Evolutionary conservation across 257 asterid species (phyloP).

Genomic region (Primulina tabacum): DNA sequence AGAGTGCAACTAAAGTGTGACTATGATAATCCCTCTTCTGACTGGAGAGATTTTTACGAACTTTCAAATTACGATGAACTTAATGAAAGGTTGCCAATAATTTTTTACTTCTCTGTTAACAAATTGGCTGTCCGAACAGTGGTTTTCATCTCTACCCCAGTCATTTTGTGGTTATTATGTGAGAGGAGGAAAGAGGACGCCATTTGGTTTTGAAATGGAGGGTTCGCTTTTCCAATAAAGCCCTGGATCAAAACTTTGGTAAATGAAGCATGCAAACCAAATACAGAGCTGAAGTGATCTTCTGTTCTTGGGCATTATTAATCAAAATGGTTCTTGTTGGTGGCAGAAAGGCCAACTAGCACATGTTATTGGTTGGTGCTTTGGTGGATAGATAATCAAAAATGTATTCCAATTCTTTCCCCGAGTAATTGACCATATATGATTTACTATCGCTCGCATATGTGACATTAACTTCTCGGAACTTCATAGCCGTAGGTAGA

Average conservation of each 20-base stretch:
- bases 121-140: background rate
- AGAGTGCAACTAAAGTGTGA: background rate
- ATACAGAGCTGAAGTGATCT: background rate
- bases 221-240: background rate
- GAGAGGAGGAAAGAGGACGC: background rate
- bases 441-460: background rate
- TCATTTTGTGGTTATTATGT: background rate
- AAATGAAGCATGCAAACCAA: background rate
- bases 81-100: background rate
- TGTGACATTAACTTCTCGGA: slow-evolving; percentile 2
- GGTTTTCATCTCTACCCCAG: background rate
- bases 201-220: background rate
- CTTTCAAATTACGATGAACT: background rate
- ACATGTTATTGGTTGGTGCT: background rate
- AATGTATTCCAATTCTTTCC: slow-evolving; percentile 2
- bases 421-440: slow-evolving; percentile 7
- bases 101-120: background rate
- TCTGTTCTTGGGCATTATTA: background rate
- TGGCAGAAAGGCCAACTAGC: background rate
- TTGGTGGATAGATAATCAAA: slow-evolving; percentile 1
- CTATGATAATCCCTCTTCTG: background rate
- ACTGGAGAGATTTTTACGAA: background rate
- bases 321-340: background rate
- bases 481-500: background rate
- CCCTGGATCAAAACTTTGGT: background rate